These are phyloP conservation scores for Collybia nuda DNA, from an alignment of 768 basidiomycete genomes.

Conservation along the genomic window DNA sequence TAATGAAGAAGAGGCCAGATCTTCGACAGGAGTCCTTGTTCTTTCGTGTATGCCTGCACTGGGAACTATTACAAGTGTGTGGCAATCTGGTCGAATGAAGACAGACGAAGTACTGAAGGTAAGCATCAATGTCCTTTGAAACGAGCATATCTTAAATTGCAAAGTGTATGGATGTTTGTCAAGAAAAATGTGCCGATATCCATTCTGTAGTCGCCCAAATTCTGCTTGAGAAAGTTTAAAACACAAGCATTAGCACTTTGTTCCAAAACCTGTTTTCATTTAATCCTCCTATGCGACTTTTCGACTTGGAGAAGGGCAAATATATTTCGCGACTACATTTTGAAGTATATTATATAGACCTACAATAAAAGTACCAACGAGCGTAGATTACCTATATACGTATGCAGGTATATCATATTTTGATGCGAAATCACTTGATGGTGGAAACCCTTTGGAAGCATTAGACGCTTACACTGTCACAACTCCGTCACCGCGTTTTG, in stretches of 20 bases:
- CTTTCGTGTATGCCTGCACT: slow-evolving; percentile 89
- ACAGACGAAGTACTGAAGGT: slow-evolving; percentile 56
- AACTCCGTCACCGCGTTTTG: no score
- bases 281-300: no score
- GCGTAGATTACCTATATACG: not conserved
- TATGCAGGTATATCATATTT: no score
- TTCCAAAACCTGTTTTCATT: no score
- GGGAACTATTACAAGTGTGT: slow-evolving; percentile 78
- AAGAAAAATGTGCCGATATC: slow-evolving; percentile 70
- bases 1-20: slow-evolving; percentile 59
- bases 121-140: slow-evolving; percentile 22
- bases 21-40: slow-evolving; percentile 66
- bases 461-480: no score
- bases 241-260: no score
- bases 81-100: slow-evolving; percentile 75
- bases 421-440: no score
- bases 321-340: no score
- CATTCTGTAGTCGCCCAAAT: slow-evolving; percentile 75
- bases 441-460: no score
- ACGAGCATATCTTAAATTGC: not conserved
- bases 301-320: no score
- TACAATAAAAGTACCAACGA: not conserved
- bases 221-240: slow-evolving; percentile 42
- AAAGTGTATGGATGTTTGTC: slow-evolving; percentile 71
- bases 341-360: not conserved